Conservation (phyloP, 441 rosid species). For the Breynia disticha region DNA sequence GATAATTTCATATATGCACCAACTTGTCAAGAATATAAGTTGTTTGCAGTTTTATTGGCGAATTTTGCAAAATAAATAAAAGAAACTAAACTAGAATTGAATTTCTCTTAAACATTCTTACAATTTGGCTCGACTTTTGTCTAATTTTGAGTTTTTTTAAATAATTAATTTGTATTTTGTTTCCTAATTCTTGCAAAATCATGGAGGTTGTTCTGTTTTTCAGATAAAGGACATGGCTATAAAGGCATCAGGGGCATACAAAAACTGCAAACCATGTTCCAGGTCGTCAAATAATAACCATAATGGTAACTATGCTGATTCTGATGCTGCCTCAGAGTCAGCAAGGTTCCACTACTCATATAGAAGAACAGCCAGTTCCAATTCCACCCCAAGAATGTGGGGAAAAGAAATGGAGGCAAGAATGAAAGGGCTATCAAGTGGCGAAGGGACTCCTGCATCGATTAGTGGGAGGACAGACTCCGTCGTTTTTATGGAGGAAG, state of each 20-base stretch:
- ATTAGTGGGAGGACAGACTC: conserved; percentile 67
- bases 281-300: conserved; percentile 46
- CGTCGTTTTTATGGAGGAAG: conserved; percentile 65
- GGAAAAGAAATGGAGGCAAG: conserved; percentile 75
- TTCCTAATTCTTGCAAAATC: conserved; percentile 5
- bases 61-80: not conserved
- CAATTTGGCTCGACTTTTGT: not conserved
- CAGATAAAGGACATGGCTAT: conserved; percentile 85
- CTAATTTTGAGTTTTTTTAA: not conserved
- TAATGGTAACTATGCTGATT: conserved; percentile 43
- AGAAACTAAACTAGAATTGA: too few species aligned
- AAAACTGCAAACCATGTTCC: conserved; percentile 72
- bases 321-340: conserved; percentile 51
- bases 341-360: conserved; percentile 62
- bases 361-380: conserved; percentile 51
- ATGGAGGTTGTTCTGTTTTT: conserved; percentile 3
- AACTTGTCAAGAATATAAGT: conserved; percentile 5
- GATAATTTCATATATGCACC: not conserved
- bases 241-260: conserved; percentile 85
- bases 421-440: conserved; percentile 66
- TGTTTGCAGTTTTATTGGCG: conserved; percentile 2
- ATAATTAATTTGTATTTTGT: not conserved
- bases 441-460: conserved; percentile 79
- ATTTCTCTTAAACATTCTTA: not conserved
- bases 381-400: conserved; percentile 49